Evolutionary conservation across 148 eudicot species (phyloP), one percentile per base, ranked within the genome.

Genomic region (Arctostaphylos glauca): DNA sequence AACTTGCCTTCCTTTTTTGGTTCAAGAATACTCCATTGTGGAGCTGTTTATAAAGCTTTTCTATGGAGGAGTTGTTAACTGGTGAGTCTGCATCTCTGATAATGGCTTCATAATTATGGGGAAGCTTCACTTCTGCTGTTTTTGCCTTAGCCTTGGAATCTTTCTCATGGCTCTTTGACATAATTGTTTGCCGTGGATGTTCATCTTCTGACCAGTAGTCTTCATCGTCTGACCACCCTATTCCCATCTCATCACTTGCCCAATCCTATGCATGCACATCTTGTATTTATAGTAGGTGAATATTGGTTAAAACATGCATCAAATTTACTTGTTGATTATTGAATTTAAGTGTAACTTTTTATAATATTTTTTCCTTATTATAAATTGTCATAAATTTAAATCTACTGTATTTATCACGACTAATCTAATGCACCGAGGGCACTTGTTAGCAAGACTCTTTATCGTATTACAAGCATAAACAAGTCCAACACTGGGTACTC

Each of bases 71-170:
- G 70, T 25, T 74, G 50, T 89, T 90, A 19, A 93, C 55, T 0
- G 84, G 77, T 19, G 66, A 73, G 74, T 89, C 92, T 14, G 90
- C 86, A 76, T 90, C 87, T 59, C 84, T 90, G 81, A 89, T 19
- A 68, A 91, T 87, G 73, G 85, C 83, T 78, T 86, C 89, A 82
- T 46, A 87, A 60, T 89, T 88, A 83, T 91, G 94, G 81, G 92
- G 93, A 19, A 87, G 86, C 75, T 83, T 89, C 58, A 62, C n/a
- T 67, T 25, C 48, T 23, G 66, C 9, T 50, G 59, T 21, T 19
- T 12, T 43, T 8, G 68, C 12, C 54, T 16, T 58, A 12, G 31
- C 53, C 43, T 23, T 60, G 46, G 41, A n/a, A 62, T 62, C 41
- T 12, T 1, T 79, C 4, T 60, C 81, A 62, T 43, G 6, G 55